Evolutionary conservation across 495 filamentous ascomycete species (phyloP).

Genomic region (Penicillium soppii): DNA sequence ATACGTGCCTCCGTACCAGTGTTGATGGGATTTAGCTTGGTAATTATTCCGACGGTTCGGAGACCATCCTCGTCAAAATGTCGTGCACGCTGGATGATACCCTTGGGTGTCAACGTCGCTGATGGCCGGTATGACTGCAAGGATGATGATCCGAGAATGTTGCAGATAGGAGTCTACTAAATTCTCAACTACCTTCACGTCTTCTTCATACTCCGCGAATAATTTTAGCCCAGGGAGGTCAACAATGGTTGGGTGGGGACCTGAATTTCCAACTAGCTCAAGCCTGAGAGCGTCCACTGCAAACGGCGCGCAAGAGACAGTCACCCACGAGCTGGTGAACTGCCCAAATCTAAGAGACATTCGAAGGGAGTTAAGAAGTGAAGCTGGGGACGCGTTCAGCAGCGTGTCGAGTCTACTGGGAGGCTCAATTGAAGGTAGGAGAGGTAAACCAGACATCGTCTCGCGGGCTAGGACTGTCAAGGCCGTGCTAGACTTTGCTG

Average conservation of each 20-base stretch:
- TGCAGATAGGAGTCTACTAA: conserved; percentile 34
- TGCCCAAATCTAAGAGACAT: no score
- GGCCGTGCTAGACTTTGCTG: no score
- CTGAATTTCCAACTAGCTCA: conserved; percentile 49
- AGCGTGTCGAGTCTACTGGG: no score
- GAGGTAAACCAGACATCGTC: no score
- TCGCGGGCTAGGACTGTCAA: no score
- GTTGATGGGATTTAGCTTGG: conserved; percentile 50
- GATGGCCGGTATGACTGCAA: conserved; percentile 46
- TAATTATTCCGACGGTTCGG: conserved; percentile 57
- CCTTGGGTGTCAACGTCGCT: conserved; percentile 52
- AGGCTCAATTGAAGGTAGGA: no score
- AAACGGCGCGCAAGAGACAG: no score
- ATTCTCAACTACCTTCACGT: conserved; percentile 23
- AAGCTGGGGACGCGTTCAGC: no score
- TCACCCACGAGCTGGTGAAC: no score
- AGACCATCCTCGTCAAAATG: conserved; percentile 42
- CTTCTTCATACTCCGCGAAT: conserved; percentile 27
- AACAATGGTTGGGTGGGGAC: conserved; percentile 53
- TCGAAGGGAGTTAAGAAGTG: no score
- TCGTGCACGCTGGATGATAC: conserved; percentile 44
- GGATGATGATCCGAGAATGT: conserved; percentile 32
- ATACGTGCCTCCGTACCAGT: conserved; percentile 26
- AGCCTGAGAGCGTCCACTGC: conserved; percentile 51
- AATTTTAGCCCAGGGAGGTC: conserved; percentile 53